These are phyloP conservation scores for Citrus hindsii DNA, from an alignment of 345 rosid genomes.

Conservation along the genomic window DNA sequence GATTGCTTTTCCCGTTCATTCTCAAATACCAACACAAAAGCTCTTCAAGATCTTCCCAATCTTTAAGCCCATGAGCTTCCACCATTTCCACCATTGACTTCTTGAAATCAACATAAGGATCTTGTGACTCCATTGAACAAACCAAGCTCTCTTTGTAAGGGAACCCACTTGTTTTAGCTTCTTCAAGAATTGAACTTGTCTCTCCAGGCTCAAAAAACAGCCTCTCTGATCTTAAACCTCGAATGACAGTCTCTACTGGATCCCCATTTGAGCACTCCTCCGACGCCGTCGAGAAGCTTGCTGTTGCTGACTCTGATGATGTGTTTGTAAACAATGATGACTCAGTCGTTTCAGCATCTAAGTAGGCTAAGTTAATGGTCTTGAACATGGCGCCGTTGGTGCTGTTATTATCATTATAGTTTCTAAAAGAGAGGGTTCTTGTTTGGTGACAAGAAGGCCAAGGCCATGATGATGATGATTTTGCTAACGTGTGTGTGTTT, in stretches of 20 bases:
- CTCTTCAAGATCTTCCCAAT: constrained; percentile 66
- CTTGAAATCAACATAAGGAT: constrained; percentile 75
- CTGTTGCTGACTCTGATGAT: constrained; percentile 25
- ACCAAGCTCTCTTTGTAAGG: constrained; percentile 43
- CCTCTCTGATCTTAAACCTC: constrained; percentile 52
- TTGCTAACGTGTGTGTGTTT: constrained; percentile 5
- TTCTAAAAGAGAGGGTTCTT: constrained; percentile 67
- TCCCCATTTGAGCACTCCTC: constrained; percentile 26
- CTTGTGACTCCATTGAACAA: constrained; percentile 63
- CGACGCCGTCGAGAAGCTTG: constrained; percentile 39
- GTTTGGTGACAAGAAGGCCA: constrained; percentile 88
- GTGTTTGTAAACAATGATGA: constrained; percentile 27
- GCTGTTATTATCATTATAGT: background rate
- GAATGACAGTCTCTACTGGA: constrained; percentile 46
- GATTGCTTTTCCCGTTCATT: constrained; percentile 65
- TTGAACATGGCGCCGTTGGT: constrained; percentile 22
- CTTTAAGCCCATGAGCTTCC: constrained; percentile 58
- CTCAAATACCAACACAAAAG: constrained; percentile 65
- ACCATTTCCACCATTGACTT: constrained; percentile 96
- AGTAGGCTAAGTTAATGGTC: constrained; percentile 40
- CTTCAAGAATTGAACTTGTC: constrained; percentile 58
- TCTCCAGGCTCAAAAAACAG: constrained; percentile 71
- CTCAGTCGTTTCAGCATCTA: constrained; percentile 6
- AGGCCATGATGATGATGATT: constrained; percentile 48
- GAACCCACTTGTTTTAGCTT: constrained; percentile 19